Conservation (phyloP, 2,329 filamentous ascomycete species). For the Beauveria scarabaeidicola region DNA sequence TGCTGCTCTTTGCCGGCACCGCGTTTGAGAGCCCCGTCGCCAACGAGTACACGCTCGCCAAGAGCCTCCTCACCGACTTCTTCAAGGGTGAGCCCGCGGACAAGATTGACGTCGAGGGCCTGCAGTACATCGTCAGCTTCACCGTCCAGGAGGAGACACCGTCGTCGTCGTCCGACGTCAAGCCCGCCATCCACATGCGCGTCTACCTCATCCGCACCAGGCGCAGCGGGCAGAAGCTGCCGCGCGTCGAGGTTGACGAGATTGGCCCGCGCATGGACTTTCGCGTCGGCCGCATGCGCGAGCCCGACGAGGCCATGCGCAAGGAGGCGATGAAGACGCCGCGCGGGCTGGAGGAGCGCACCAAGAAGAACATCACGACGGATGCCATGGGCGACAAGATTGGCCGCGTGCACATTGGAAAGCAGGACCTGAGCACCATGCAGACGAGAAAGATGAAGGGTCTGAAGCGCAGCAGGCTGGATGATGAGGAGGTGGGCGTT, state of each 20-base stretch:
- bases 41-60: conserved; percentile 76
- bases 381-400: conserved; percentile 95
- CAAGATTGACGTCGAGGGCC: conserved; percentile 87
- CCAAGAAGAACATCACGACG: conserved; percentile 94
- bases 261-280: conserved; percentile 94
- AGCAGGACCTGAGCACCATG: conserved; percentile 76
- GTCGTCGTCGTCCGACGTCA: conserved; percentile 33
- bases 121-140: conserved; percentile 84
- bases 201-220: conserved; percentile 82
- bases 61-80: conserved; percentile 80
- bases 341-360: conserved; percentile 63
- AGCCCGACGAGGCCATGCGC: conserved; percentile 68
- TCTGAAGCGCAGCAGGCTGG: conserved; percentile 72
- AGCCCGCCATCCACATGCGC: conserved; percentile 57
- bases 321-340: conserved; percentile 89
- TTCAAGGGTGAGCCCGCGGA: conserved; percentile 70
- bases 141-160: conserved; percentile 60
- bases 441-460: conserved; percentile 99
- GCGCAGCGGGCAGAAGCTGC: conserved; percentile 77
- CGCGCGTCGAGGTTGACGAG: conserved; percentile 87
- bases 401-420: conserved; percentile 82
- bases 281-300: conserved; percentile 68
- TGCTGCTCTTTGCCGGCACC: conserved; percentile 85
- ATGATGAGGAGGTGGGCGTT: conserved; percentile 41
- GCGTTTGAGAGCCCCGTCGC: conserved; percentile 75